Base-by-base conservation (phyloP, 2,329 filamentous ascomycete species). In the Neonectria hederae region DNA sequence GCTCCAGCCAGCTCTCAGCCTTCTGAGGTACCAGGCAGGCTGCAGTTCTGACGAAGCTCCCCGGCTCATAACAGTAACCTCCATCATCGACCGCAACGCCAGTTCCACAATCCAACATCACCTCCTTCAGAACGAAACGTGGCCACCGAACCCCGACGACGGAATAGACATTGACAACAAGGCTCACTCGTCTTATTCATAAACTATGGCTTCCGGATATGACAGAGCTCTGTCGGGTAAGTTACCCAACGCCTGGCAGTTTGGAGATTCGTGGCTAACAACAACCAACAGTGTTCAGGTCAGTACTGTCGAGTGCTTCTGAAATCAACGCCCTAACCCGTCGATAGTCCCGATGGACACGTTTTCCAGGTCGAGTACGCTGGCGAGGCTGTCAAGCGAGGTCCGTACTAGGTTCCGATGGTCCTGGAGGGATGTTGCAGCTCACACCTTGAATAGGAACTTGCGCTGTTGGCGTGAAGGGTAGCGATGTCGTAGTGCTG, bases 341-440 rank as follows among this genome's bases (percentile, higher is more conserved):
- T 52, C 21, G 62, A 53, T 77, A 98, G 95, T 88, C 96, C 96
- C 77, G 96, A 99, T 83, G 96, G 96, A 82, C 96, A 99, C 85
- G 96, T 99, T 76, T 99, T 99, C 84, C 96, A 99, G 83, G 96
- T 99, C 77, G 96, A 99, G 87, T 99, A 99, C 88, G 96, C 96
- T 61, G 92, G 97, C 73, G 96, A 99, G 84, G 96, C 96, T 72
- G 96, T 99, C 73, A 99, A 99, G 87, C 86, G 96, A 93, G 96
- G 95, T 96, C 83, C 65, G 78, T 74, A 75, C 59, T 11, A 54
- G 35, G 43, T 54, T 22, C 22, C 42, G 17, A 59, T 49, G 58
- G 51, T 45, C 38, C 55, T 53, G 40, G 51, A 10, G 38, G n/a
- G 22, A 30, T 30, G 24, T 54, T 19, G 66, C 51, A 51, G 57